Evolutionary conservation across 768 basidiomycete genomes (phyloP).

Genomic region (Lactarius vividus): DNA sequence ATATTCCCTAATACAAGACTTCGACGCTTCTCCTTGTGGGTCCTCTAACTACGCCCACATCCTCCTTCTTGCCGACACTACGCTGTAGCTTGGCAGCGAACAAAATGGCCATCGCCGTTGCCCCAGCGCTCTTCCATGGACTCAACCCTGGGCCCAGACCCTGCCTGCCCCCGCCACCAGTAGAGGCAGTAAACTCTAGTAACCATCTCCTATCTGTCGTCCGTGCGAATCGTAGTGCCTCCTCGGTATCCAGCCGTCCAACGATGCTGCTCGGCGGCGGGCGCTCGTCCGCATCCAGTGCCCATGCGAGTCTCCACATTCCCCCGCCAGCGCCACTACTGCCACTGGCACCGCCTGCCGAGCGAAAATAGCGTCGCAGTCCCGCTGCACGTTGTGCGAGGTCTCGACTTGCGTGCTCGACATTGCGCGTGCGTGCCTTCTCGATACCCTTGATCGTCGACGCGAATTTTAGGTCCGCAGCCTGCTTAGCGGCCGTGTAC

Average conservation of each 20-base stretch:
- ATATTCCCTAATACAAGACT: too few species aligned
- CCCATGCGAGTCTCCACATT: constrained; percentile 82
- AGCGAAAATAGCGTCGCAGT: constrained; percentile 39
- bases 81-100: not conserved
- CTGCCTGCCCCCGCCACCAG: not conserved
- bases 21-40: too few species aligned
- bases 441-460: constrained; percentile 56
- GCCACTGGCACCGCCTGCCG: constrained; percentile 21
- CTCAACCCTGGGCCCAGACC: not conserved
- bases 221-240: constrained; percentile 65
- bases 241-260: constrained; percentile 77
- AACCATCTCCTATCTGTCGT: constrained; percentile 57
- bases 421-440: constrained; percentile 59
- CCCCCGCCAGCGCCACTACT: constrained; percentile 33
- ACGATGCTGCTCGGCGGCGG: constrained; percentile 92
- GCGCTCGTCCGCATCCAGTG: constrained; percentile 68
- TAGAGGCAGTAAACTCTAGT: not conserved
- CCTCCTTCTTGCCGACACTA: not conserved
- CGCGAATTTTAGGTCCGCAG: constrained; percentile 67
- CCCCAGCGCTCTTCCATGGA: not conserved
- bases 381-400: constrained; percentile 50
- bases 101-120: not conserved
- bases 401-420: constrained; percentile 64
- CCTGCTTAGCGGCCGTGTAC: constrained; percentile 58
- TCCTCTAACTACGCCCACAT: not conserved